phyloP scores from a whole-genome alignment of 1,284 basidiomycete species.

The Trichosporon sp. region DNA sequence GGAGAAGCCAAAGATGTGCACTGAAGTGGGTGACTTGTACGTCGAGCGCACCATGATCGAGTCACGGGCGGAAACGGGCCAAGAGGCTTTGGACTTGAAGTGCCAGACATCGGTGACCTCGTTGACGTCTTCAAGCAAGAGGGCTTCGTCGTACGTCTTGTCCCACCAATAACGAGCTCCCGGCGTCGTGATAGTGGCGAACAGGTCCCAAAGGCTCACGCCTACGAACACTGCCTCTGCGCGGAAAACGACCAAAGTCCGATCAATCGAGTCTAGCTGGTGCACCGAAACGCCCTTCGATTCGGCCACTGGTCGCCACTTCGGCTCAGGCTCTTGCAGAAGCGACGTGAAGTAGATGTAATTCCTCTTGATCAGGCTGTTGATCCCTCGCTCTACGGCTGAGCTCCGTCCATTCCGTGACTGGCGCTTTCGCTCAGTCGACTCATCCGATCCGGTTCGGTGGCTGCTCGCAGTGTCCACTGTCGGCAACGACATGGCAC shows the following conservation, averaged over 20 bases:
- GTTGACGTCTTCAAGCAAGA: conserved; percentile 80
- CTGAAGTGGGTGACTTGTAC: conserved; percentile 91
- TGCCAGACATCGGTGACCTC: conserved; percentile 91
- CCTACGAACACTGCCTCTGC: conserved; percentile 98
- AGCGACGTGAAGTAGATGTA: conserved; percentile 98
- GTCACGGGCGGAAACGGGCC: conserved; percentile 90
- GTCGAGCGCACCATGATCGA: conserved; percentile 86
- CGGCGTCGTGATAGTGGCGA: conserved; percentile 74
- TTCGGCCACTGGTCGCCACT: conserved; percentile 84
- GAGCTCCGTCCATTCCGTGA: conserved; percentile 53
- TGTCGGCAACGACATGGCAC: conserved; percentile 36
- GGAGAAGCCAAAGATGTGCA: conserved; percentile 94
- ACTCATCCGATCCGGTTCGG: conserved; percentile 14
- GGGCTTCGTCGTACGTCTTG: conserved; percentile 77
- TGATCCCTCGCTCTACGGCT: conserved; percentile 67
- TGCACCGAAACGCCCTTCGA: conserved; percentile 84
- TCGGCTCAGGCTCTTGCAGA: conserved; percentile 94
- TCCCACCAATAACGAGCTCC: conserved; percentile 84
- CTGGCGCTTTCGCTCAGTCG: conserved; percentile 13
- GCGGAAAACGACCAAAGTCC: conserved; percentile 89
- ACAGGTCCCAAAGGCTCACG: conserved; percentile 94
- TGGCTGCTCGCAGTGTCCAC: conserved; percentile 28
- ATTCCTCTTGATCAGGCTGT: conserved; percentile 78
- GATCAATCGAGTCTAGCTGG: conserved; percentile 95
- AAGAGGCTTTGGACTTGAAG: conserved; percentile 76